These are phyloP conservation scores for Cutaneotrichosporon cavernicola DNA, from an alignment of 1,284 basidiomycete species.

Conservation along the genomic window DNA sequence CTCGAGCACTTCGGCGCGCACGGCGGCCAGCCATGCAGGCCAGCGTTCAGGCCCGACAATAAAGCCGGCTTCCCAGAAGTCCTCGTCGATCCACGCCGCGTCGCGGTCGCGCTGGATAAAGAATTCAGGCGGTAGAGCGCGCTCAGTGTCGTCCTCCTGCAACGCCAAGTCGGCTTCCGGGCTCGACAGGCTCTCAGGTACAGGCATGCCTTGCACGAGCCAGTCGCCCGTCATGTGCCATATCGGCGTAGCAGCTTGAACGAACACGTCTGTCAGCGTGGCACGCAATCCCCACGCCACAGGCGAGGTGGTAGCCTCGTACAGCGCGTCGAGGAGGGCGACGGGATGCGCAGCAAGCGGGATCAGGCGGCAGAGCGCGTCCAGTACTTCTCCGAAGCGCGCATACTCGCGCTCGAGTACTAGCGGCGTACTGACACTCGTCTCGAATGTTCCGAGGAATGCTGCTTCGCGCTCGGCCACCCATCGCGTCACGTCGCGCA, in stretches of 20 bases:
- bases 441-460: conserved; percentile 54
- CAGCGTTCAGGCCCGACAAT: conserved; percentile 57
- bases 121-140: conserved; percentile 67
- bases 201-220: conserved; percentile 70
- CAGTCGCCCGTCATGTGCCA: conserved; percentile 72
- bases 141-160: conserved; percentile 53
- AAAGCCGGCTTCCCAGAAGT: conserved; percentile 78
- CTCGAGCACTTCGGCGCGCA: conserved; percentile 61
- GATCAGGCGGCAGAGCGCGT: conserved; percentile 51
- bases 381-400: conserved; percentile 56
- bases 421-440: conserved; percentile 59
- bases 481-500: conserved; percentile 66
- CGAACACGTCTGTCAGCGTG: conserved; percentile 63
- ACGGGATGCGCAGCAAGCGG: conserved; percentile 60
- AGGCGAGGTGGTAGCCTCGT: conserved; percentile 58
- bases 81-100: conserved; percentile 64
- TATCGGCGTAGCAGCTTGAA: conserved; percentile 63
- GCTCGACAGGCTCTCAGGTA: conserved; percentile 30
- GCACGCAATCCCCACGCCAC: conserved; percentile 4
- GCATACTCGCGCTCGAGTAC: conserved; percentile 62
- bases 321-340: conserved; percentile 64
- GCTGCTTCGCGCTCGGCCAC: conserved; percentile 66
- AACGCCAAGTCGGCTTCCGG: conserved; percentile 32
- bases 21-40: conserved; percentile 39
- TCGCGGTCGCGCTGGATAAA: conserved; percentile 70